These are phyloP conservation scores for Aspergillus uvarum DNA, from an alignment of 2,329 filamentous ascomycete genomes.

Conservation along the genomic window DNA sequence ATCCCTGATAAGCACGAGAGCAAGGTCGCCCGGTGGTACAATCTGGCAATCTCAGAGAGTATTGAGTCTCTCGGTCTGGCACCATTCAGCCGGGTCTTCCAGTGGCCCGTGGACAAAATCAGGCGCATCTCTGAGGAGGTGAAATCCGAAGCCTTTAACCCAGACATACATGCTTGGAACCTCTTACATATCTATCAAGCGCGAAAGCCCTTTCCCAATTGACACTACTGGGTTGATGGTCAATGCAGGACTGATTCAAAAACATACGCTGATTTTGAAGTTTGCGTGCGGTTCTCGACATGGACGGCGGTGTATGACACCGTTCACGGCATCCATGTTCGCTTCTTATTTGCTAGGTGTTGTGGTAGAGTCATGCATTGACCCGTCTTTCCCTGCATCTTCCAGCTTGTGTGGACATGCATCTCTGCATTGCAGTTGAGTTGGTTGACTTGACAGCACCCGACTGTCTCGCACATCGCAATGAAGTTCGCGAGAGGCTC, in stretches of 20 bases:
- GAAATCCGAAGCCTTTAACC: constrained; percentile 66
- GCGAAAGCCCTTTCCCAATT: constrained; percentile 33
- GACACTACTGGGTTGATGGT: neutral
- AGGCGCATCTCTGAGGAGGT: constrained; percentile 62
- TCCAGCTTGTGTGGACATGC: neutral
- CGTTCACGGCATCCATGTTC: neutral
- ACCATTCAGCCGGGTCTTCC: constrained; percentile 66
- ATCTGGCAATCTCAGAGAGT: constrained; percentile 71
- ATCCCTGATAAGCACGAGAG: constrained; percentile 62
- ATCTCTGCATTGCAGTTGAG: neutral
- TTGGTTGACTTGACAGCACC: neutral
- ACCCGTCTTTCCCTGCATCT: neutral
- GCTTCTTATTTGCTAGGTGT: neutral
- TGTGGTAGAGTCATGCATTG: neutral
- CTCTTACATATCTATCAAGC: constrained; percentile 47
- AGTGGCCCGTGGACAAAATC: constrained; percentile 64
- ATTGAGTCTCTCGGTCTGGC: constrained; percentile 71
- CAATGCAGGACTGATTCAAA: neutral
- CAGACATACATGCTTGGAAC: constrained; percentile 70
- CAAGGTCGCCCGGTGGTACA: constrained; percentile 78
- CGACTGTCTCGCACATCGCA: neutral
- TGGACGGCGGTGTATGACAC: neutral
- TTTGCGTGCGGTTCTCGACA: neutral
- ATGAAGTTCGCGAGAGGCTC: neutral
- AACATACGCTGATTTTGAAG: neutral